Evolutionary conservation across 805 yeast genomes (phyloP).

Genomic region (Sungouiozyma intestinalis): DNA sequence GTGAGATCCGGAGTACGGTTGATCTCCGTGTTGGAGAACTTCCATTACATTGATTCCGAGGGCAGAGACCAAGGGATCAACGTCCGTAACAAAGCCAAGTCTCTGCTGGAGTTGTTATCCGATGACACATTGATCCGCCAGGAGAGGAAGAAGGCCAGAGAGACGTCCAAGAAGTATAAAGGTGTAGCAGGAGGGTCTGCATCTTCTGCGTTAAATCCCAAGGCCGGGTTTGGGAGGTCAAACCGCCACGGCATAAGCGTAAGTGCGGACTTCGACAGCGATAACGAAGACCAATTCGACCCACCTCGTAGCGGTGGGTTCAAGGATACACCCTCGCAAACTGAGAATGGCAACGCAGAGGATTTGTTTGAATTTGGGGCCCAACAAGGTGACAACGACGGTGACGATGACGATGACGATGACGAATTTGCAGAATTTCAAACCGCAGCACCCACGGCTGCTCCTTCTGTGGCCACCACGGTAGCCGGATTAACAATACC

Average conservation of each 20-base stretch:
- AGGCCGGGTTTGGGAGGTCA: slow-evolving; percentile 21
- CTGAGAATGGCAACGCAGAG: background rate
- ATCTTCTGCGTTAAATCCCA: slow-evolving; percentile 15
- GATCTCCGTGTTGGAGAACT: slow-evolving; percentile 78
- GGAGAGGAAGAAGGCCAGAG: slow-evolving; percentile 87
- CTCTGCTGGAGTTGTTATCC: slow-evolving; percentile 55
- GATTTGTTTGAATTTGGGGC: background rate
- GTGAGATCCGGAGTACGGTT: slow-evolving; percentile 74
- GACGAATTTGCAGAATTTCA: slow-evolving; percentile 81
- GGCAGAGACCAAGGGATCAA: slow-evolving; percentile 95
- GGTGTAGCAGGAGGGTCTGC: slow-evolving; percentile 60
- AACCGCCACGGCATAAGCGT: slow-evolving; percentile 23
- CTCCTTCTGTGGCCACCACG: slow-evolving; percentile 38
- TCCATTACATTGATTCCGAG: slow-evolving; percentile 87
- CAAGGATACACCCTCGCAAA: slow-evolving; percentile 20
- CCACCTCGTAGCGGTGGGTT: slow-evolving; percentile 32
- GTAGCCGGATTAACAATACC: slow-evolving; percentile 13
- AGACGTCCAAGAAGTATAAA: slow-evolving; percentile 70
- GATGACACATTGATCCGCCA: slow-evolving; percentile 68
- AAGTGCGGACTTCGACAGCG: slow-evolving; percentile 35
- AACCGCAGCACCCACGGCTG: slow-evolving; percentile 43
- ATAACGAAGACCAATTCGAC: slow-evolving; percentile 35
- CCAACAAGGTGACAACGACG: slow-evolving; percentile 3
- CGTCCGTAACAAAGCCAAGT: slow-evolving; percentile 84
- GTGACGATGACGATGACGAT: slow-evolving; percentile 41